A percentile compares a stretch with the other conserved stretches of the same genome.
Conservation (phyloP, 176 grass and related monocot genomes). For the Cenchrus purpureus region DNA sequence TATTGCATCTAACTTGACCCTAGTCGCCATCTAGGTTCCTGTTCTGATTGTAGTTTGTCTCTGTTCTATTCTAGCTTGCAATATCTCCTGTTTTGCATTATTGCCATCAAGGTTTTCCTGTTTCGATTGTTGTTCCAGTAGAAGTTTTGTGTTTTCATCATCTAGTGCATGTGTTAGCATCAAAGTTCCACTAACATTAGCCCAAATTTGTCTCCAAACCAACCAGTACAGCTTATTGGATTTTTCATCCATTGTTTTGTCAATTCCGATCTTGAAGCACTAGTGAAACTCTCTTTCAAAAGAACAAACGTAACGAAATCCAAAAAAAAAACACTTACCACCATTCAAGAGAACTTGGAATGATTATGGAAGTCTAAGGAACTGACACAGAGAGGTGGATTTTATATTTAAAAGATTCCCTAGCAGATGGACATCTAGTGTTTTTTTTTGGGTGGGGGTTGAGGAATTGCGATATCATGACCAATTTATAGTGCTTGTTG, state of each 20-base stretch:
- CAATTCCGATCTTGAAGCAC: conserved; percentile 19
- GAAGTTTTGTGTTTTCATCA: conserved; percentile 2
- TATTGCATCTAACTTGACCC: conserved; percentile 19
- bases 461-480: conserved; percentile 36
- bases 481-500: conserved; percentile 37
- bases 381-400: neutral
- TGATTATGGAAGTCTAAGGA: conserved; percentile 8
- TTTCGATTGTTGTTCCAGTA: neutral
- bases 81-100: neutral
- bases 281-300: neutral
- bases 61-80: neutral
- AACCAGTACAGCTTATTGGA: neutral
- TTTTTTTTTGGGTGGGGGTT: neutral
- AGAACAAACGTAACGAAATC: neutral
- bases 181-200: neutral
- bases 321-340: conserved; percentile 22
- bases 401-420: neutral
- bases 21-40: neutral
- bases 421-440: conserved; percentile 38
- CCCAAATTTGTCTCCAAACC: neutral
- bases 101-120: neutral
- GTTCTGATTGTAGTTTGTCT: neutral
- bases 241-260: neutral
- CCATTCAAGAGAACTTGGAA: neutral
- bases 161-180: neutral